These are phyloP conservation scores for Orychophragmus violaceus DNA, from an alignment of 345 rosid species.

Conservation along the genomic window DNA sequence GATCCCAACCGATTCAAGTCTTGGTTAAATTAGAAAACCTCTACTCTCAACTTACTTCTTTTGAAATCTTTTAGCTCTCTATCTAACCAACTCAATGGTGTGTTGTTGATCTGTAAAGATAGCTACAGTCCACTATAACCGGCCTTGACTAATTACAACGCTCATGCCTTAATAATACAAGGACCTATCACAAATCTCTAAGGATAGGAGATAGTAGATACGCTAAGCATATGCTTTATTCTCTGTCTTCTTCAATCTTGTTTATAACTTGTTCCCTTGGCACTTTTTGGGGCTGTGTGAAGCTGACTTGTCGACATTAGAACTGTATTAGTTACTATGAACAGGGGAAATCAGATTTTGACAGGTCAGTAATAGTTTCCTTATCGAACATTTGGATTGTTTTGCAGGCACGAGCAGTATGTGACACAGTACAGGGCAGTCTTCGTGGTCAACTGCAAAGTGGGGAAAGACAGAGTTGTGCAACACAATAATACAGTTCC, in stretches of 20 bases:
- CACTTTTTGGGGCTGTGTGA: background rate
- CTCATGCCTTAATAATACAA: background rate
- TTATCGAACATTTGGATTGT: background rate
- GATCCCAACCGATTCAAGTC: background rate
- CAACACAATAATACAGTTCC: constrained; percentile 20
- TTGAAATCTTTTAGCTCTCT: background rate
- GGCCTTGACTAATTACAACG: background rate
- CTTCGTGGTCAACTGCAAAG: constrained; percentile 59
- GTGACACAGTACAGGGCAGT: constrained; percentile 77
- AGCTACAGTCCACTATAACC: background rate
- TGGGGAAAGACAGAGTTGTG: constrained; percentile 26
- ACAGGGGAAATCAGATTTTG: background rate
- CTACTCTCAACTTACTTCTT: background rate
- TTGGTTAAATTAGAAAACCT: background rate
- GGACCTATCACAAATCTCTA: background rate
- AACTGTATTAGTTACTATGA: background rate
- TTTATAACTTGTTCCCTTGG: background rate
- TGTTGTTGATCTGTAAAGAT: background rate
- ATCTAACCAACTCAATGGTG: background rate
- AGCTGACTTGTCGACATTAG: background rate
- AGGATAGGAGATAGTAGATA: background rate
- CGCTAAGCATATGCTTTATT: background rate
- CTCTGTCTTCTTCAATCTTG: background rate
- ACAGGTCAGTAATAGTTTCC: background rate
- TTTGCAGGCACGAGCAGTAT: constrained; percentile 63